Percentiles rank a stretch among this genome's conserved stretches.
Conservation (phyloP, 805 yeast genomes). For the Hanseniaspora hatyaiensis region DNA sequence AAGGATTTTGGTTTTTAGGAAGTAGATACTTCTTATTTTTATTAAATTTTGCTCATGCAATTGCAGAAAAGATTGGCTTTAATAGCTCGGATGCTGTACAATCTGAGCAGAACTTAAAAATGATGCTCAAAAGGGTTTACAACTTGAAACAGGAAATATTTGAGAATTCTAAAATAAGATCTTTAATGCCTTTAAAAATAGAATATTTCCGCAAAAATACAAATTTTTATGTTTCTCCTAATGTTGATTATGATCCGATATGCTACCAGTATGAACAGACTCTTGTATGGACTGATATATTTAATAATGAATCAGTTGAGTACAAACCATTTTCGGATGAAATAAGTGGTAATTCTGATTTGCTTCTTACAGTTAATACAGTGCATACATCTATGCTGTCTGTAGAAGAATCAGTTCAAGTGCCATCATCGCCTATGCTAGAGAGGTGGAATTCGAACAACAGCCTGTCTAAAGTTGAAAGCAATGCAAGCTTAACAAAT, state of each 20-base stretch:
- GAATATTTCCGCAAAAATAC: neutral
- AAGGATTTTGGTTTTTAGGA: conserved; percentile 14
- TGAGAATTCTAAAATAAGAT: neutral
- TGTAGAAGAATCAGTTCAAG: neutral
- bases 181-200: conserved; percentile 19
- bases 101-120: too few species aligned
- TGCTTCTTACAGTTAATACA: conserved; percentile 2
- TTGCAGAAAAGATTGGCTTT: neutral
- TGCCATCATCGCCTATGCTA: conserved; percentile 21
- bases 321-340: conserved; percentile 10
- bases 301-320: conserved; percentile 19
- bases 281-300: conserved; percentile 26
- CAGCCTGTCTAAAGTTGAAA: conserved; percentile 26
- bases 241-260: conserved; percentile 7
- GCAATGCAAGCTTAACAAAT: conserved; percentile 23
- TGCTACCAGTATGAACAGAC: conserved; percentile 23
- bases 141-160: neutral
- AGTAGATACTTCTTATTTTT: conserved; percentile 1
- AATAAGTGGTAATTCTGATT: conserved; percentile 6
- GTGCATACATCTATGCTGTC: neutral
- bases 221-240: neutral
- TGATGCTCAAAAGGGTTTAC: too few species aligned
- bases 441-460: conserved; percentile 24
- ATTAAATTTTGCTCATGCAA: neutral
- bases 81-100: too few species aligned